Evolutionary conservation across 202 grass and related monocot genomes (phyloP).

Genomic region (Setaria italica): DNA sequence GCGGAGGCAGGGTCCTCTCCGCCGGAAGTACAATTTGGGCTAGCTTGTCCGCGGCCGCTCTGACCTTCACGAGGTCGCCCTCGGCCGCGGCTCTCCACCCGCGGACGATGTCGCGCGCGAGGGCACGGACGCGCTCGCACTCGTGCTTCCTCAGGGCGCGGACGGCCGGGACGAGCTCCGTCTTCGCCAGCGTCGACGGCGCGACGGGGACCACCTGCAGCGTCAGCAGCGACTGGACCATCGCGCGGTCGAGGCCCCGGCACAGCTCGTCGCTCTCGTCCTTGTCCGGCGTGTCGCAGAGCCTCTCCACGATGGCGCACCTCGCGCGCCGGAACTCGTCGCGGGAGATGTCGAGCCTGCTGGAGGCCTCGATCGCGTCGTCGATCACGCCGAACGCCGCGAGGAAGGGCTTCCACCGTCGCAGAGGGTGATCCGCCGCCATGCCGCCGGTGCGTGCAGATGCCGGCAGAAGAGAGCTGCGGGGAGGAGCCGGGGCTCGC

Average conservation of each 20-base stretch:
- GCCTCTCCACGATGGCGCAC: neutral
- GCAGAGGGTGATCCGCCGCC: neutral
- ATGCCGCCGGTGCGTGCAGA: constrained; percentile 4
- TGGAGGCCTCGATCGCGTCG: constrained; percentile 25
- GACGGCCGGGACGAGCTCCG: neutral
- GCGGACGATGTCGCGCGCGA: neutral
- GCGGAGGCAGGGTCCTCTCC: neutral
- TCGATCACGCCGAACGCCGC: constrained; percentile 5
- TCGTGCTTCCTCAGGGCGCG: neutral
- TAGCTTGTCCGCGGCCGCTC: neutral
- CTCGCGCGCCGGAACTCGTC: neutral
- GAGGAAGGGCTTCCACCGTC: constrained; percentile 37
- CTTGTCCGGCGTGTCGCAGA: constrained; percentile 8
- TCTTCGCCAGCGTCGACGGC: neutral
- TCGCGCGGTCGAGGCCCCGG: neutral
- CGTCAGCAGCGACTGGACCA: constrained; percentile 31
- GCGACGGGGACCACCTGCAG: neutral
- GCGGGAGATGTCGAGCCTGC: neutral
- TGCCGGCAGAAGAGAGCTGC: neutral
- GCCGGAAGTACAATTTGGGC: neutral
- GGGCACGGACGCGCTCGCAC: constrained; percentile 11
- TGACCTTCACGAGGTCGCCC: neutral
- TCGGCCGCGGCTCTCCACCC: neutral
- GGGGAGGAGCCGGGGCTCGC: neutral
- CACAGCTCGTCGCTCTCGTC: constrained; percentile 9